Base-by-base conservation (phyloP, 257 asterid genomes). In the Jacaranda mimosifolia region DNA sequence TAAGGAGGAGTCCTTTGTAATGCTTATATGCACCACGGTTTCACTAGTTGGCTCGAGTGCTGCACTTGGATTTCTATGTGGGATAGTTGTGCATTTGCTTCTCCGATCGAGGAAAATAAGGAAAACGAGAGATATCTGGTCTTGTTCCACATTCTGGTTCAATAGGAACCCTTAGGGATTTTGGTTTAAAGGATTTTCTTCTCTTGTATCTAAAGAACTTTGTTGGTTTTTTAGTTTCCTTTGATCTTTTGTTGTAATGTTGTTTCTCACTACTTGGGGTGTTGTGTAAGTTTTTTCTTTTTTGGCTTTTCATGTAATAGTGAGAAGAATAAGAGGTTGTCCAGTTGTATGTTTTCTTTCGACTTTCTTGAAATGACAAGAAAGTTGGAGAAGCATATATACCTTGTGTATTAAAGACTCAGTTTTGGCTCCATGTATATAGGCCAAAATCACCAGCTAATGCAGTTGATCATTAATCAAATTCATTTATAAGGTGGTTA, bases 41-140 rank as follows among this genome's bases (percentile, higher is more conserved):
- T 93, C 98, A 0, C 81, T 93, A 1, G 93, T 91, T 3, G 89
- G 90, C 0, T 91, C 97, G 10, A 93, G 97, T 71, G 97, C 96
- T 39, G 94, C 96, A 0, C 85, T 87, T 32, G 97, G 98, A 0
- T 92, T 91, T 70, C 63, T 91, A 62, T 84, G 83, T 85, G 98
- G 94, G 74, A 85, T 92, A 79, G 87, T 87, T 83, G 88, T 78
- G 83, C 88, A 83, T 80, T 77, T 91, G 67, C 85, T 92, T 58
- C 74, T 92, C 3, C 72, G 85, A 87, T 6, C 87, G 4, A 88
- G 97, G 70, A 86, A 32, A 38, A 63, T 70, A 18, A 83, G 85
- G n/a, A 66, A 67, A 9, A 84, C 65, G 62, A 26, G n/a, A 4
- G 32, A 19, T 15, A 19, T 55, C 15, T 73, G 60, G 3, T 81